Base-by-base conservation (phyloP, 2,329 filamentous ascomycete species). In the Fusarium pseudonygamai region DNA sequence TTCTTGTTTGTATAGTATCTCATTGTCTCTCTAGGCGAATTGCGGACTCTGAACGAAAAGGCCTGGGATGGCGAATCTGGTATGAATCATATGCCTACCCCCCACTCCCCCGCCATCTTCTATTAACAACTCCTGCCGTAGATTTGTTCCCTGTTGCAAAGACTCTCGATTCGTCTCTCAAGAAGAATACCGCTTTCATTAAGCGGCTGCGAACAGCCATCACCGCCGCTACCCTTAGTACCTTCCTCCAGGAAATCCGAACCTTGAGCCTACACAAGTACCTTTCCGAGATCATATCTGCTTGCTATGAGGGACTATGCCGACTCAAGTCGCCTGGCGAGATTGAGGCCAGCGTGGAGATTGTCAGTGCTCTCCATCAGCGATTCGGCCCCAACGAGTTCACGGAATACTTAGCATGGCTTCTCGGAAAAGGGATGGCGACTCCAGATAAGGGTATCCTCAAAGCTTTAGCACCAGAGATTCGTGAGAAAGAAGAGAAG, bases 171-270 rank as follows among this genome's bases (percentile, higher is more conserved):
- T 97, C 96, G 59, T 96, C 95, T 58, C 88, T 98, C 82, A 98
- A 97, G 85, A 98, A 98, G 87, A 98, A 98, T 79, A 98, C 96
- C 8, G 95, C 95, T 75, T 98, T 98, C 82, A 98, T 98, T 80
- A 98, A 97, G 84, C 94, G 96, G 79, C 88, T 98, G 63, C 93
- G 96, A 77, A 98, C 96, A 66, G 93, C 94, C 68, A 92, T 98
- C 72, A 95, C 93, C 72, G 85, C 93, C 55, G 87, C 94, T 64
- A 93, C 93, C 62, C 90, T 95, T 61, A 87, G 89, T 75, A 96
- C 94, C 67, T 97, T 98, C 83, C 85, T 97, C 53, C 91, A 96
- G 81, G 96, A 98, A 80, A 95, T 97, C 78, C 92, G 93, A 78
- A 93, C 94, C 32, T 88, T 98, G 34, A 98, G 95, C 76, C 88